These are phyloP conservation scores for Pisolithus orientalis DNA, from an alignment of 768 basidiomycete genomes.

Conservation along the genomic window DNA sequence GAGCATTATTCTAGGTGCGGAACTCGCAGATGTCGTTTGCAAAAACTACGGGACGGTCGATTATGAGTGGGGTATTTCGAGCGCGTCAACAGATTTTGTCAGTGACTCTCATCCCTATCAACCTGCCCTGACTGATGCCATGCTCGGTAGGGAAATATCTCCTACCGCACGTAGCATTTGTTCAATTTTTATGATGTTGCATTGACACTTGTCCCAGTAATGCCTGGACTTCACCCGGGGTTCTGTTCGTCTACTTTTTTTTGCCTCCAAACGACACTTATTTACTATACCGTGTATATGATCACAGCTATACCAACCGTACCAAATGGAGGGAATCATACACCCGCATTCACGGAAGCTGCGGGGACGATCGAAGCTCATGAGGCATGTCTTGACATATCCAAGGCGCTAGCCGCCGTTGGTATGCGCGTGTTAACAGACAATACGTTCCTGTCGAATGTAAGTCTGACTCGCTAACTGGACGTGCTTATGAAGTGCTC, in stretches of 20 bases:
- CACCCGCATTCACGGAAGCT: constrained; percentile 56
- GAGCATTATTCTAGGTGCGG: constrained; percentile 39
- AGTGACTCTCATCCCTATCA: constrained; percentile 17
- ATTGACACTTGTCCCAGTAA: constrained; percentile 20
- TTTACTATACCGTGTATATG: neutral
- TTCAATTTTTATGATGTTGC: neutral
- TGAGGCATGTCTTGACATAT: constrained; percentile 57
- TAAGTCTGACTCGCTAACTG: constrained; percentile 15
- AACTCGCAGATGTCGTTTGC: constrained; percentile 55
- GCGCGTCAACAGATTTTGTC: constrained; percentile 81
- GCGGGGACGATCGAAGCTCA: constrained; percentile 60
- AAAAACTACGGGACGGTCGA: constrained; percentile 60
- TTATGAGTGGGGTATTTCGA: constrained; percentile 59
- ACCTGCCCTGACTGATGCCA: neutral
- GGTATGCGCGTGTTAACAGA: constrained; percentile 69
- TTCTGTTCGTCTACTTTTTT: constrained; percentile 32
- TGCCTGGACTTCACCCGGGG: constrained; percentile 71
- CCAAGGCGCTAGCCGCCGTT: constrained; percentile 64
- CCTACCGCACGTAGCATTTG: constrained; percentile 45
- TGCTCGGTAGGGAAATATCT: constrained; percentile 44
- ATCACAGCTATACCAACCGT: constrained; percentile 67
- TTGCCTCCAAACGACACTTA: neutral
- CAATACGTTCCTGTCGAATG: constrained; percentile 54
- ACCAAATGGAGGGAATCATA: constrained; percentile 72
- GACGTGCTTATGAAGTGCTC: neutral